These are phyloP conservation scores for Cronartium ribicola DNA, from an alignment of 1,284 basidiomycete genomes.

Conservation along the genomic window DNA sequence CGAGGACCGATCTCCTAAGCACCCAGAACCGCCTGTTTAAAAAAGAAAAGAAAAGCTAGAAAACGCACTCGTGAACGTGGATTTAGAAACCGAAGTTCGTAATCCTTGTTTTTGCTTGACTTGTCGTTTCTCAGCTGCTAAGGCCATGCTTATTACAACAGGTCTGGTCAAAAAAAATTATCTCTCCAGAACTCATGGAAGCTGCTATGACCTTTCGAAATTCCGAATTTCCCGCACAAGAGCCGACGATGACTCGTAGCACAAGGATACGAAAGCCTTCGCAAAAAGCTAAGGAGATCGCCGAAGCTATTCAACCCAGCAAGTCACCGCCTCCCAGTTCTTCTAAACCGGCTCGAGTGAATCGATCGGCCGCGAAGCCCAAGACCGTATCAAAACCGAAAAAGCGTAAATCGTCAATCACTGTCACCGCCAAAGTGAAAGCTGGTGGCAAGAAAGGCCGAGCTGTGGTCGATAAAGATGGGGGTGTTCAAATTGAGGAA, in stretches of 20 bases:
- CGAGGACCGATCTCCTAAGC: no score
- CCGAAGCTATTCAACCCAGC: constrained; percentile 13
- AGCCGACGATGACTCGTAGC: constrained; percentile 23
- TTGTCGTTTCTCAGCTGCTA: no score
- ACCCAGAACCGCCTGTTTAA: no score
- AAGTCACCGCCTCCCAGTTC: not conserved
- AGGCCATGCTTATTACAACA: no score
- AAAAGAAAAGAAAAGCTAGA: no score
- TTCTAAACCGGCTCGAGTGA: constrained; percentile 3
- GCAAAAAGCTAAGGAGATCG: constrained; percentile 39
- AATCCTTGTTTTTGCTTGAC: no score
- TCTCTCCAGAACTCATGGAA: no score
- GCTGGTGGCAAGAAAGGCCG: constrained; percentile 27
- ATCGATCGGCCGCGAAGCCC: constrained; percentile 11
- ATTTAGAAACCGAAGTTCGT: no score
- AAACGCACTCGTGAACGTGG: no score
- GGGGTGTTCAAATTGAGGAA: constrained; percentile 30
- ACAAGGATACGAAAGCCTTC: constrained; percentile 40
- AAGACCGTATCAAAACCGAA: not conserved
- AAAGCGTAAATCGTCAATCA: not conserved
- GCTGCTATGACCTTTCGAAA: not conserved
- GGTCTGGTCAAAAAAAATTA: no score
- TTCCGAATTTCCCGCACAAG: not conserved
- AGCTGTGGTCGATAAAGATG: constrained; percentile 27
- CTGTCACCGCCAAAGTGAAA: constrained; percentile 28